phyloP scores from a whole-genome alignment of 148 eudicot genomes.

The Cornus kousa region DNA sequence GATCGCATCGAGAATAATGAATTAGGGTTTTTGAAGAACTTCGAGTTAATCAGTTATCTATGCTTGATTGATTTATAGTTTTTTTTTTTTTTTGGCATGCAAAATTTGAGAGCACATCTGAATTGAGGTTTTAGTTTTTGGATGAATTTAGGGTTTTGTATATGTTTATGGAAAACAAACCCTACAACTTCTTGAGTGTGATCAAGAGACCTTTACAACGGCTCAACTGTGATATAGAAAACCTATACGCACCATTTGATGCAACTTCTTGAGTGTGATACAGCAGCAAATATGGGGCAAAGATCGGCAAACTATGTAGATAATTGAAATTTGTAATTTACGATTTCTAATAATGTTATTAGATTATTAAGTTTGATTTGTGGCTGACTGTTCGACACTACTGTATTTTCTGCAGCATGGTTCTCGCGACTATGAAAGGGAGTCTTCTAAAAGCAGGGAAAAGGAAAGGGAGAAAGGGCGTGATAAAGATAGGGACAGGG shows the following conservation, averaged over 20 bases:
- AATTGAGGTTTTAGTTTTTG: not conserved
- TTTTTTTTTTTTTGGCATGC: not conserved
- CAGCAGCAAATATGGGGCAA: not conserved
- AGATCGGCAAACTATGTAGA: not conserved
- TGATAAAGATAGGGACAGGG: constrained; percentile 37
- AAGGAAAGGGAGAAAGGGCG: constrained; percentile 39
- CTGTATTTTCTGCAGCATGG: constrained; percentile 39
- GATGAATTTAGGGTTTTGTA: not conserved
- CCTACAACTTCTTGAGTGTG: not conserved
- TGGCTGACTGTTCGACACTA: not conserved
- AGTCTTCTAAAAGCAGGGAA: constrained; percentile 57
- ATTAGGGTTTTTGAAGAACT: constrained; percentile 8
- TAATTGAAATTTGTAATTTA: not conserved
- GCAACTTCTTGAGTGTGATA: not conserved
- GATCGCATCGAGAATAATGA: not conserved
- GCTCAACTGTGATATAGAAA: too few relatives aligned
- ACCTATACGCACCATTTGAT: not conserved
- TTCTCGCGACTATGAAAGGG: constrained; percentile 54
- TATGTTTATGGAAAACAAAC: not conserved
- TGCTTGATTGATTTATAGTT: not conserved
- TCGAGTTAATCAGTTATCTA: not conserved
- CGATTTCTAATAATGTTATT: not conserved
- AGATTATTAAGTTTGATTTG: not conserved
- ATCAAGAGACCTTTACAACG: not conserved
- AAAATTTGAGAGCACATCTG: not conserved